phyloP scores from a whole-genome alignment of 495 filamentous ascomycete species.

The Hyaloscypha bicolor region DNA sequence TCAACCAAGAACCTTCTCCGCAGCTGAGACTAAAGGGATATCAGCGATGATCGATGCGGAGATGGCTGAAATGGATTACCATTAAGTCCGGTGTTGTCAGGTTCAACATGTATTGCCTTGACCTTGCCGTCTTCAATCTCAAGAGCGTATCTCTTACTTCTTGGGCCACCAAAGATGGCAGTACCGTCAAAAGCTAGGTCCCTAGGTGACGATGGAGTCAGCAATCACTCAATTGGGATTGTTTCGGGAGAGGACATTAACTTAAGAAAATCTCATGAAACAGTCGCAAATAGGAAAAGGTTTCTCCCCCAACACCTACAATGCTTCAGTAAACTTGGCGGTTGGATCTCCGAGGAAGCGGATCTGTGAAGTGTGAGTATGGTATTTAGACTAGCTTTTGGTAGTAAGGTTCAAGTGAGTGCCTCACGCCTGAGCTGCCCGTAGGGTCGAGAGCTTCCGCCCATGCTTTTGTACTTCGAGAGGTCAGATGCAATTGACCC shows the following conservation, averaged over 20 bases:
- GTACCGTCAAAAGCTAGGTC: conserved; percentile 82
- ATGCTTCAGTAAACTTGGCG: conserved; percentile 79
- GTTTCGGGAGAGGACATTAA: no score
- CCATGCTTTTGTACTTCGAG: conserved; percentile 82
- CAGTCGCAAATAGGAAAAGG: no score
- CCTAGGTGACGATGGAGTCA: no score
- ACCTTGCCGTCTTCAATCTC: conserved; percentile 78
- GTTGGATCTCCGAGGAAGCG: conserved; percentile 91
- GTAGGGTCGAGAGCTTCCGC: conserved; percentile 69
- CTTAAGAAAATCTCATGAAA: no score
- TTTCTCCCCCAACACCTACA: conserved; percentile 35
- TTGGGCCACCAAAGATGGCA: conserved; percentile 80
- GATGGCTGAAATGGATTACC: conserved; percentile 48
- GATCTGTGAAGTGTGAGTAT: conserved; percentile 43
- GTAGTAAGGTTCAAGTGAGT: not conserved
- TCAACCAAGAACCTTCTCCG: conserved; percentile 71
- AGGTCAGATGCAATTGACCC: not conserved
- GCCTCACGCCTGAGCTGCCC: conserved; percentile 71
- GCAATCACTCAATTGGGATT: no score
- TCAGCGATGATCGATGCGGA: not conserved
- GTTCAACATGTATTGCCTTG: conserved; percentile 77
- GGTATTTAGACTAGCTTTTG: not conserved
- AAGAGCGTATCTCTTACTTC: conserved; percentile 89
- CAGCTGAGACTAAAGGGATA: conserved; percentile 58
- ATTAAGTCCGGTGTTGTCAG: conserved; percentile 88